Evolutionary conservation across 768 basidiomycete genomes (phyloP).

Genomic region (Butyriboletus loyo): DNA sequence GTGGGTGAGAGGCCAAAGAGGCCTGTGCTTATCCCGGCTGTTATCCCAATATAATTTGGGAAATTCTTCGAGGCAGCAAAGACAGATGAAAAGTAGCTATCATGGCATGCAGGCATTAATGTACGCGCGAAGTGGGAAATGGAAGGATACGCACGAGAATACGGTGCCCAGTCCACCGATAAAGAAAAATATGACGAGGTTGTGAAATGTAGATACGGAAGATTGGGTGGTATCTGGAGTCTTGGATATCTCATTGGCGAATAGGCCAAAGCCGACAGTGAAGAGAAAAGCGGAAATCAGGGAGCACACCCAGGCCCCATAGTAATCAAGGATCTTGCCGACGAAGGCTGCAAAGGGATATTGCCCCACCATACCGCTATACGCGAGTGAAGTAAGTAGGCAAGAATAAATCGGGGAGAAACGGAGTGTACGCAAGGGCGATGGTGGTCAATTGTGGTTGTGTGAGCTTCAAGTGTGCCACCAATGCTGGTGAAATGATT

Average conservation of each 20-base stretch:
- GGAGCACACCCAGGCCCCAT: conserved; percentile 69
- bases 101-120: conserved; percentile 1
- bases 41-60: conserved; percentile 59
- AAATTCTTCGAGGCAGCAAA: conserved; percentile 76
- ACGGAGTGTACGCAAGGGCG: conserved; percentile 64
- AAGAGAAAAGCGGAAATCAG: conserved; percentile 59
- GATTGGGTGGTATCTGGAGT: conserved; percentile 38
- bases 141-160: conserved; percentile 55
- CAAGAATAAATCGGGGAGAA: conserved; percentile 12
- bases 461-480: conserved; percentile 55
- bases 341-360: conserved; percentile 72
- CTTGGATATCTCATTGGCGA: conserved; percentile 54
- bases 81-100: conserved; percentile 65
- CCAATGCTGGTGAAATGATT: conserved; percentile 63
- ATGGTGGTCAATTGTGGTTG: conserved; percentile 81
- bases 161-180: conserved; percentile 66
- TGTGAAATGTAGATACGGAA: conserved; percentile 45
- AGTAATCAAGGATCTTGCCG: conserved; percentile 63
- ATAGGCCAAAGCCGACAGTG: conserved; percentile 56
- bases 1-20: conserved; percentile 82
- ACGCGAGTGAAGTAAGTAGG: not conserved
- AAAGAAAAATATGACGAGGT: conserved; percentile 56
- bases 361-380: conserved; percentile 79
- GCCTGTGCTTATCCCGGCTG: conserved; percentile 65
- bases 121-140: not conserved